Base-by-base conservation (phyloP, 805 yeast species). In the Scheffersomyces spartinae region DNA sequence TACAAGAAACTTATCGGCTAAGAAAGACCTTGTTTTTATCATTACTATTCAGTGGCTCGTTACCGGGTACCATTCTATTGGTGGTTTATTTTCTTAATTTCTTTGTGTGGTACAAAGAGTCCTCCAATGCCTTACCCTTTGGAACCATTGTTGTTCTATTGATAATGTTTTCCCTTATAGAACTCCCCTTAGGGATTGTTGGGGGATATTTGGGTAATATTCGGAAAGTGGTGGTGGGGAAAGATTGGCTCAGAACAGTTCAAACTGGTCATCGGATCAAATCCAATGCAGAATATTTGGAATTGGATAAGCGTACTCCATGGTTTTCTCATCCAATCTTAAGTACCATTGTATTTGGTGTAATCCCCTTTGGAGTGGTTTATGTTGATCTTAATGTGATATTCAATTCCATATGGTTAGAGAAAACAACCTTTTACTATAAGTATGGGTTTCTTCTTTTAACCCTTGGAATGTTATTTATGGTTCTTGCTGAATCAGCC, bases 301-400 rank as follows among this genome's bases (percentile, higher is more conserved):
- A 19, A 19, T 19, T 19, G 12, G 21, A 18, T 9, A 25, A 24
- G 16, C 18, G 18, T 18, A 26, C 34, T 17, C 29, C 47, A 6
- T 42, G 49, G 37, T 19, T 52, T 9, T 25, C 45, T 13, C 35
- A 33, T 22, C 48, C 53, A 24, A 33, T 38, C 22, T 27, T 39
- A 8, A 48, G 54, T 31, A 49, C 61, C 7, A 34, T 64, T 1
- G 54, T 67, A 0, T 75, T 78, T 39, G 95, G 95, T 3, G 25
- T 75, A 12, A 63, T 80, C 25, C 94, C 95, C 18, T 84, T 82
- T 43, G 74, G 77, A 10, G 73, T 83, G 8, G 74, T 81, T n/a
- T 77, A 76, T 43, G 84, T 80, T 28, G 94, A 84, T 43, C 55
- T 84, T 31, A 52, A 73, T 28, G 77, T 74, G 46, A 64, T 82